Base-by-base conservation (phyloP, 805 yeast genomes). In the Blastobotrys attinorum region DNA sequence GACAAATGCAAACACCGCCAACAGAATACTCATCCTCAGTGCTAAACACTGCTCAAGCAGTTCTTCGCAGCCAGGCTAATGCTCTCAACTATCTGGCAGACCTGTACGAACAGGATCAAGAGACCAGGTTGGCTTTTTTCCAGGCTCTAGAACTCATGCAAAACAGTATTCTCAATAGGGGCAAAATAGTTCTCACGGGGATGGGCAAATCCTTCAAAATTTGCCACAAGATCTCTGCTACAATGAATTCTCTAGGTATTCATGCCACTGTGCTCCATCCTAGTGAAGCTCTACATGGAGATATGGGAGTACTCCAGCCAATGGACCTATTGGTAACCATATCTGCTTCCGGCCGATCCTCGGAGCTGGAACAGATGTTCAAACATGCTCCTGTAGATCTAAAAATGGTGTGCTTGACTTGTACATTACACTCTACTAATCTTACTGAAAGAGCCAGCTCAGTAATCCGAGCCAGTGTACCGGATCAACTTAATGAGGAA, bases 231-330 rank as follows among this genome's bases (percentile, higher is more conserved):
- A 65, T 81, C 11, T 85, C 77, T 42, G 95, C 96, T 7, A 87
- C 95, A 3, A 66, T 87, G 61, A 84, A 82, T 57, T 85, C 95
- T 0, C 67, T 88, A 46, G 79, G 88, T 23, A 72, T 87, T 41
- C 79, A 76, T 41, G 70, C 95, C 0, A 74, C 77, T 0, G 53
- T 73, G 1, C 64, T 87, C 43, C 96, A 87, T 57, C 95, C 96
- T 0, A 66, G 84, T 3, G 96, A 87, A 48, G 96, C 96, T 0
- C 65, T 88, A 16, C 96, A 87, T 59, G 96, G 96, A 4, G 96
- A 87, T 60, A 70, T 87, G 53, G 96, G 96, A 2, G 63, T 80
- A 31, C 63, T 88, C 6, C 63, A 75, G 40, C 71, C 44, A 3
- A 65, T 71, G 20, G 71, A 72, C 46, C 85, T 82, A 50, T 48